Base-by-base conservation (phyloP, 306 rosid genomes). In the Lathyrus aphaca region DNA sequence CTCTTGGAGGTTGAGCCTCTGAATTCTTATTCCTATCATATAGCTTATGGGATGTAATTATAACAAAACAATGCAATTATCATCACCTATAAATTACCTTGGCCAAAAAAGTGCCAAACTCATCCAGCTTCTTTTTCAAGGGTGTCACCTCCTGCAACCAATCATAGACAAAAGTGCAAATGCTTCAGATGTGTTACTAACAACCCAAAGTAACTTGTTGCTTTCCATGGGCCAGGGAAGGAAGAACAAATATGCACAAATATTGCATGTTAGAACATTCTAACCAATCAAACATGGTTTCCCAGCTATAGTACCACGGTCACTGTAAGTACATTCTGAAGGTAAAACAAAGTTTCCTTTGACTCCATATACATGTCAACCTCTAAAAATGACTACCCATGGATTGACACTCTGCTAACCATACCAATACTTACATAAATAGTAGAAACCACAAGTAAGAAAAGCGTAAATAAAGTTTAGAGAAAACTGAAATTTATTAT, bases 41-140 rank as follows among this genome's bases (percentile, higher is more conserved):
- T n/a, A 70, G 63, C 69, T 66, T 78, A 64, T 32, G 30, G 5
- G 44, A 73, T 17, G 23, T 25, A 30, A 59, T 38, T 42, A 65
- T 44, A 44, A 37, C 38, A 58, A 27, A 74, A 64, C 16, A 48
- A 39, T 72, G 62, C 59, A 73, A 64, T 68, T 64, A 29, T 48
- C 56, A 56, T 13, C 23, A 66, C 50, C 19, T 39, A 50, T 73
- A 43, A 83, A 64, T 81, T 79, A 93, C 97, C 97, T 90, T 94
- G 75, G 98, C 97, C 80, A 94, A 78, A 79, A 94, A 90, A 70
- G 96, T 87, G 66, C 98, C 98, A 74, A 94, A 94, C 45, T 91
- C 98, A 3, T 94, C 97, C 79, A 94, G 79, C 89, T 94, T 94
- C 87, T 91, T 94, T 82, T 94, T 94, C 89, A 94, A 76, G 13